These are phyloP conservation scores for Luzula sylvatica DNA, from an alignment of 176 grass and related monocot genomes.

Conservation along the genomic window DNA sequence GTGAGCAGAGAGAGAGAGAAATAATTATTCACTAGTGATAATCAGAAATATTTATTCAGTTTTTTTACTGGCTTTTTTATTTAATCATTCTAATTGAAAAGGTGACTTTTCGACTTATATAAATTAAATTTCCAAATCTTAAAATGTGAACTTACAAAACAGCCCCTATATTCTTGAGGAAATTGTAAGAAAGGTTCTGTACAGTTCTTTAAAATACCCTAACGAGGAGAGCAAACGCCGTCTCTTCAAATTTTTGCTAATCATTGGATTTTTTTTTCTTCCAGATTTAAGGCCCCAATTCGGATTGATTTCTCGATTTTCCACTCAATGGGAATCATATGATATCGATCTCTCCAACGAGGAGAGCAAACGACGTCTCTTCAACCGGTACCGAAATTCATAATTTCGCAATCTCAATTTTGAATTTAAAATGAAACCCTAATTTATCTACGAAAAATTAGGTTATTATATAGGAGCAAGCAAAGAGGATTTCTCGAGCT, in stretches of 20 bases:
- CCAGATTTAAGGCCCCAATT: conserved; percentile 9
- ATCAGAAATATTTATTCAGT: too few relatives aligned
- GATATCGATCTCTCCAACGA: conserved; percentile 51
- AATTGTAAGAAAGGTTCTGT: too few relatives aligned
- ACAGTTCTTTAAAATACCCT: too few relatives aligned
- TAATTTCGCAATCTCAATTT: not conserved
- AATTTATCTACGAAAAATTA: conserved; percentile 16
- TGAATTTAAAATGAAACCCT: not conserved
- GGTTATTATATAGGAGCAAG: conserved; percentile 85
- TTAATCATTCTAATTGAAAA: too few relatives aligned
- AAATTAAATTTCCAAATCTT: too few relatives aligned
- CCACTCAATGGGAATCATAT: not conserved
- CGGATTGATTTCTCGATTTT: conserved; percentile 22
- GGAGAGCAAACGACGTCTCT: conserved; percentile 78
- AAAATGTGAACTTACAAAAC: too few relatives aligned
- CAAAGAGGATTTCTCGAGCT: conserved; percentile 89
- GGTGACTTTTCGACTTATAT: too few relatives aligned
- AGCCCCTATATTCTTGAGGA: too few relatives aligned
- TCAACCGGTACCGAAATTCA: conserved; percentile 46
- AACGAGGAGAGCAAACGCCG: too few relatives aligned
- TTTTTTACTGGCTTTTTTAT: too few relatives aligned
- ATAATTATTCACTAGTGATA: too few relatives aligned
- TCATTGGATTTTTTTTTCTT: not conserved
- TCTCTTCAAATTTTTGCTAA: not conserved
- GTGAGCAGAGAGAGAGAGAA: too few relatives aligned